Conservation (phyloP, 2,329 filamentous ascomycete genomes). For the Colletotrichum eremochloae region DNA sequence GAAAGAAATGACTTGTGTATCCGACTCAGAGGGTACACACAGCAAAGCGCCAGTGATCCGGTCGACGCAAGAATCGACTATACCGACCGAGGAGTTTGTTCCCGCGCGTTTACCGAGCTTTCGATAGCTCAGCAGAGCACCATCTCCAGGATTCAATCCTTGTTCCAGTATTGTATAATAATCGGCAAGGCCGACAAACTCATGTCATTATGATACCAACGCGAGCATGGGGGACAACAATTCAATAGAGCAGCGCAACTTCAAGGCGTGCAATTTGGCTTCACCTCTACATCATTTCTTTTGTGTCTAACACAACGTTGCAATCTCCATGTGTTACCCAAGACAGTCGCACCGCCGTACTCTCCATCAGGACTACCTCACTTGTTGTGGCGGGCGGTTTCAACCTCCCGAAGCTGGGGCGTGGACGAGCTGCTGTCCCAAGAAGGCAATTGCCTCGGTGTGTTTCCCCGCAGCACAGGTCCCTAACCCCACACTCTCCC, state of each 20-base stretch:
- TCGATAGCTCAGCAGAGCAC: constrained; percentile 49
- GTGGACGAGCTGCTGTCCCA: constrained; percentile 48
- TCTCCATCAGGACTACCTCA: constrained; percentile 14
- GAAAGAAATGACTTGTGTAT: neutral
- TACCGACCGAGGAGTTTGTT: constrained; percentile 59
- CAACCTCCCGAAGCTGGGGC: constrained; percentile 26
- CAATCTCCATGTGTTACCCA: neutral
- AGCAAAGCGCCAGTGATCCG: constrained; percentile 29
- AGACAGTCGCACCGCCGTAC: neutral
- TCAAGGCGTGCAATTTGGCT: neutral
- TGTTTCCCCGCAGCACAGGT: constrained; percentile 48
- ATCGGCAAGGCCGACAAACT: constrained; percentile 26
- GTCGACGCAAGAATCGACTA: constrained; percentile 24
- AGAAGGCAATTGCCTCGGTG: constrained; percentile 53
- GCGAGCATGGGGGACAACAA: constrained; percentile 28
- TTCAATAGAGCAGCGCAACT: constrained; percentile 31
- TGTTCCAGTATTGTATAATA: constrained; percentile 34
- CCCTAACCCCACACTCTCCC: constrained; percentile 40
- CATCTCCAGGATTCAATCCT: constrained; percentile 8
- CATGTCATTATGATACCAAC: constrained; percentile 42
- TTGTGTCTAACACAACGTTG: neutral
- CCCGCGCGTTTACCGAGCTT: constrained; percentile 72
- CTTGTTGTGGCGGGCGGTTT: constrained; percentile 31
- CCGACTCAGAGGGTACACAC: constrained; percentile 6
- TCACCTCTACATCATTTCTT: neutral